Percentiles rank a stretch among this genome's conserved stretches.
These are phyloP conservation scores for Bacterosira constricta DNA, from an alignment of 108 stramenopile species.

Conservation along the genomic window DNA sequence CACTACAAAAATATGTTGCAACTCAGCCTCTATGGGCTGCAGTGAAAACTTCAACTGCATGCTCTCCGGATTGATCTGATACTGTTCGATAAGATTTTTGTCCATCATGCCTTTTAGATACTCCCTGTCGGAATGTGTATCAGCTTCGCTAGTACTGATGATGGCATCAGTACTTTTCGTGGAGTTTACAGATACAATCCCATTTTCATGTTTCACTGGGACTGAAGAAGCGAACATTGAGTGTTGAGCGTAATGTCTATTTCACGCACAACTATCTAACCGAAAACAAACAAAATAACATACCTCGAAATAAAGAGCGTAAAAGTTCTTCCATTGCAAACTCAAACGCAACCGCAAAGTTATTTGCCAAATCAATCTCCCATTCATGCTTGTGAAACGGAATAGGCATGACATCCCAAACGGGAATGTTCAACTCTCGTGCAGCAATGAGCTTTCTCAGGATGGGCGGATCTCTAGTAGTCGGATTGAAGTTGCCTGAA, in stretches of 20 bases:
- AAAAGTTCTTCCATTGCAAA: constrained; percentile 2
- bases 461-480: not conserved
- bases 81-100: constrained; percentile 24
- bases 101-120: constrained; percentile 43
- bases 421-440: constrained; percentile 2
- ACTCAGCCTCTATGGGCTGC: constrained; percentile 16
- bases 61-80: constrained; percentile 15
- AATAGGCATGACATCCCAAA: constrained; percentile 12
- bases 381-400: constrained; percentile 11
- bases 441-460: constrained; percentile 9
- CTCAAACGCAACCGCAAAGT: constrained; percentile 17
- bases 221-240: not conserved
- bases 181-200: not conserved
- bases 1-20: constrained; percentile 42
- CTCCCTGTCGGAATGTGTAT: not conserved
- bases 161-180: not conserved
- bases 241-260: not conserved
- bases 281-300: not conserved
- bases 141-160: too few relatives aligned
- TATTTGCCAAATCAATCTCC: constrained; percentile 10
- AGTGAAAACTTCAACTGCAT: constrained; percentile 31
- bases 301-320: constrained; percentile 1
- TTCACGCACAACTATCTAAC: not conserved
- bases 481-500: not conserved
- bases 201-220: not conserved